Base-by-base conservation (phyloP, 1,139 yeast species). In the Geotrichum cucujoidarum region DNA sequence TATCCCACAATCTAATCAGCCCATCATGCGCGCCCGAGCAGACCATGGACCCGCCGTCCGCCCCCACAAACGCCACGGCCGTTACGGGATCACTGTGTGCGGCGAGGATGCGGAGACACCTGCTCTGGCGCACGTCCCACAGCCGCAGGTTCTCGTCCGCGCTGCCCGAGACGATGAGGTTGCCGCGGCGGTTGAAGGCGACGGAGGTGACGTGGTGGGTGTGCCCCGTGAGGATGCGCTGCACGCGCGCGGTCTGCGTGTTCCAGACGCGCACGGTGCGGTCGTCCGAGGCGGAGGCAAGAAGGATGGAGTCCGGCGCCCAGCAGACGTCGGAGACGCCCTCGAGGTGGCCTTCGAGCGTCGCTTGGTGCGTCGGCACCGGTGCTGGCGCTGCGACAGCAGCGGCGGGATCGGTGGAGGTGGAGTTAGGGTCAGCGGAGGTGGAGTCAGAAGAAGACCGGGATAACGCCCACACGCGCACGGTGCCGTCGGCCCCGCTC, bases 1-100 rank as follows among this genome's bases (percentile, higher is more conserved):
- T 77, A 65, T 90, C 97, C 72, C 95, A 92, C 31, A 92, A 68
- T 48, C 98, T 72, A 30, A 87, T 81, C 53, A 85, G 71, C 2
- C 98, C 98, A 65, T 92, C 98, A 61, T 83, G 86, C 3, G 95
- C 84, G 0, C 95, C 95, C 55, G 95, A 84, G 3, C 83, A 86
- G 16, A 92, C 76, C 33, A 94, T 78, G 0, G 95, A 77, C 43
- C 92, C 86, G 60, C 92, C 98, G 47, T 81, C 83, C 1, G 80
- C 74, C n/a, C n/a, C n/a, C n/a, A n/a, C n/a, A 47, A 92, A 69
- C 55, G 86, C 80, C 1, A 90, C 71, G 0, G 87, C 75, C 41
- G 87, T 80, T 1, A 92, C 85, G 0, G 97, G 95, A 57, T 89
- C 97, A 0, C 95, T 80, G 64, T 92, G 98, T 0, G 98, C 97